phyloP scores from a whole-genome alignment of 441 rosid species.

The Gossypium davidsonii region DNA sequence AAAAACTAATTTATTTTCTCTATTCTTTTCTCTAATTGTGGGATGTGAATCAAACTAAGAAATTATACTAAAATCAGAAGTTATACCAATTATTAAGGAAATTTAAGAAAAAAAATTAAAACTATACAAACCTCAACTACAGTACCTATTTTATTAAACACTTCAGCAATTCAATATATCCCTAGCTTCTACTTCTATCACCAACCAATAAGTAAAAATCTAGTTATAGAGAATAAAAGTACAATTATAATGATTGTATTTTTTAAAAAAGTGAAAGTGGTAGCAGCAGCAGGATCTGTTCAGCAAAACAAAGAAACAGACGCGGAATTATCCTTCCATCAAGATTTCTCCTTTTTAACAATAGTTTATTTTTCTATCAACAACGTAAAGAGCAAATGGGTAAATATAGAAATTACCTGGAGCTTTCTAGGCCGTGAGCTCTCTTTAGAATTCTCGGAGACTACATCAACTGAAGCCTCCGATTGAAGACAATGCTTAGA shows the following conservation, averaged over 20 bases:
- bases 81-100: not conserved
- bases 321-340: not conserved
- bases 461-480: conserved; percentile 31
- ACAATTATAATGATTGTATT: not conserved
- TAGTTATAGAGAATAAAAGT: not conserved
- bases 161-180: not conserved
- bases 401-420: conserved; percentile 35
- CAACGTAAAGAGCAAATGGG: conserved; percentile 1
- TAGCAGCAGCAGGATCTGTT: not conserved
- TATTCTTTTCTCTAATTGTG: not conserved
- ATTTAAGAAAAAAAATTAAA: not conserved
- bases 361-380: not conserved
- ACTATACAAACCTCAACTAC: conserved; percentile 2
- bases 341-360: not conserved
- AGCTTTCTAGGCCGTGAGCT: conserved; percentile 26
- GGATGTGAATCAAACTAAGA: not conserved
- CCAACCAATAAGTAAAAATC: not conserved
- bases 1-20: not conserved
- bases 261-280: not conserved
- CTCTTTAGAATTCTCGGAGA: conserved; percentile 33
- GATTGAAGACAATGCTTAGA: conserved; percentile 42
- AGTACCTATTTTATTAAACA: not conserved
- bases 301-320: not conserved
- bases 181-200: not conserved
- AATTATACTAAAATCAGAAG: not conserved